phyloP scores from a whole-genome alignment of 306 rosid genomes.

The Luffa acutangula region DNA sequence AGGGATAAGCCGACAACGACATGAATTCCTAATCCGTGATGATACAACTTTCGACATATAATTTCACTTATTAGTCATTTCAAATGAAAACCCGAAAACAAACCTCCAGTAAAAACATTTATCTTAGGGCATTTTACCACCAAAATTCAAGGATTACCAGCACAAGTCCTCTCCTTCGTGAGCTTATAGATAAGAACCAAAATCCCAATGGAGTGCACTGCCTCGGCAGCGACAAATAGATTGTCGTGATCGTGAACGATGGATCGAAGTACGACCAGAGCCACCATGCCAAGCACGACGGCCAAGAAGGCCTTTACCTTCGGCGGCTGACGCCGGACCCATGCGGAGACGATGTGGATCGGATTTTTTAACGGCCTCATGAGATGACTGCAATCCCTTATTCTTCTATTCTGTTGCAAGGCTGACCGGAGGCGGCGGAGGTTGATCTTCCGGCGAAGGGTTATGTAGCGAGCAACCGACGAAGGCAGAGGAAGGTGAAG shows the following conservation, averaged over 20 bases:
- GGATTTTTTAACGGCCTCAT: slow-evolving; percentile 48
- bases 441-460: slow-evolving; percentile 24
- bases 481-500: background rate
- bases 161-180: slow-evolving; percentile 83
- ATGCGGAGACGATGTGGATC: slow-evolving; percentile 50
- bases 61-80: background rate
- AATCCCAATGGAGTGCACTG: slow-evolving; percentile 80
- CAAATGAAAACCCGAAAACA: background rate
- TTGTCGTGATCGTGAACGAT: slow-evolving; percentile 87
- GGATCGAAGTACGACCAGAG: slow-evolving; percentile 65
- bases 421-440: background rate
- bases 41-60: background rate
- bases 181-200: slow-evolving; percentile 82
- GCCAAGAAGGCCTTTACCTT: slow-evolving; percentile 83
- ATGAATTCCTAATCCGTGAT: background rate
- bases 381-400: background rate
- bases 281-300: slow-evolving; percentile 73
- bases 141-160: slow-evolving; percentile 33
- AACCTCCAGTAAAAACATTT: background rate
- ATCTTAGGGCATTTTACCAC: background rate
- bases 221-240: slow-evolving; percentile 88
- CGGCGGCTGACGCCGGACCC: slow-evolving; percentile 82
- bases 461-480: slow-evolving; percentile 22
- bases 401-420: background rate
- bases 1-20: background rate